Percentiles rank a stretch among this genome's conserved stretches.
Conservation (phyloP, 169 alveolate species). For the Plasmodium adleri region DNA sequence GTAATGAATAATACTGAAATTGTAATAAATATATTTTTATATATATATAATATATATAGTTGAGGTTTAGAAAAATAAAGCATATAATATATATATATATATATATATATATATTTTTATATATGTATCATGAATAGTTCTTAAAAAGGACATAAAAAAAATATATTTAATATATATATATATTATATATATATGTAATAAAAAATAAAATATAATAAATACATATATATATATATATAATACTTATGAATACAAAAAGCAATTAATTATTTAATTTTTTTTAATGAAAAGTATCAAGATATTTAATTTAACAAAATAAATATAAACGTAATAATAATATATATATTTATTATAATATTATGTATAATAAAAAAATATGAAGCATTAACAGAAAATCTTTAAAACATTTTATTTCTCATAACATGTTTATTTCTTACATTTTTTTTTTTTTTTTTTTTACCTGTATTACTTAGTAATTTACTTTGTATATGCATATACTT, state of each 20-base stretch:
- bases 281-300: no score
- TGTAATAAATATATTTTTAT: not conserved
- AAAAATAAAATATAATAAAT: not conserved
- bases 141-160: not conserved
- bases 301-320: not conserved
- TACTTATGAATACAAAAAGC: no score
- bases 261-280: no score
- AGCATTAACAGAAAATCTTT: no score
- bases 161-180: not conserved
- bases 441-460: not conserved
- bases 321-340: not conserved
- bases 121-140: not conserved
- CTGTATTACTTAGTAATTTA: slow-evolving; percentile 67
- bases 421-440: no score
- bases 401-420: no score
- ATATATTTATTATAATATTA: no score
- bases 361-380: no score
- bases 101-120: not conserved
- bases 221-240: not conserved
- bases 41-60: not conserved
- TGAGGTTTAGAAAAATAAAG: not conserved
- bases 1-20: not conserved
- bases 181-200: not conserved
- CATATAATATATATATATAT: not conserved
- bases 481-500: slow-evolving; percentile 71